Evolutionary conservation across 768 basidiomycete species (phyloP), one percentile per base, ranked within the genome.

Genomic region (Mycena indigotica): DNA sequence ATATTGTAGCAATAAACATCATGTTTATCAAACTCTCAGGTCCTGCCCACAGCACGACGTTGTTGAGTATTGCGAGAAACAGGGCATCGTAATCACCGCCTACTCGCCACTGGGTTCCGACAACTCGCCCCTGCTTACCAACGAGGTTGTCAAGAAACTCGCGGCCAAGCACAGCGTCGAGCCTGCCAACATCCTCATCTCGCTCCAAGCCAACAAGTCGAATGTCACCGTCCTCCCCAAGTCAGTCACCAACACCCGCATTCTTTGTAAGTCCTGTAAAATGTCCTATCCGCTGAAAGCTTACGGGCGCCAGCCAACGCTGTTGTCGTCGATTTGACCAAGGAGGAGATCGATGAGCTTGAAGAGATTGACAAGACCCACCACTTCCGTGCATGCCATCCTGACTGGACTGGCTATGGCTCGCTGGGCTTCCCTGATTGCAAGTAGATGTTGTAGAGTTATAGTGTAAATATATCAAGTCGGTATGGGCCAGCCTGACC

Each of bases 21-120:
- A 50, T 35, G 55, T 52, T 46, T 28, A 26, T 28, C 12, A 50
- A 16, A 41, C 30, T 4, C 15, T 30, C 48, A 75, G 85, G 25
- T 82, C 85, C 28, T 87, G 85, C 71, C 80, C 83, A 28, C 87
- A 89, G 67, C 79, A 84, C 57, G 86, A 88, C 24, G 73, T 89
- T 38, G 79, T 88, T 46, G 77, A 80, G 55, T 85, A 78, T 67
- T 88, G 88, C 76, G 69, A 74, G 40, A 65, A 69, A 48, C 84
- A 86, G 65, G 87, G 86, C 38, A 92, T 94, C 65, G 73, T 80
- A 12, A 66, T 90, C 56, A 87, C 89, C 19, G 88, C 89, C 5
- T 93, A 91, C 75, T 93, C 88, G 1, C 88, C 91, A 10, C 81
- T 93, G 2, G 91, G 87, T 53, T 89, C 86, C 16, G 80, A 86